Evolutionary conservation across 805 yeast genomes (phyloP).

Genomic region (Ogataea wickerhamii): DNA sequence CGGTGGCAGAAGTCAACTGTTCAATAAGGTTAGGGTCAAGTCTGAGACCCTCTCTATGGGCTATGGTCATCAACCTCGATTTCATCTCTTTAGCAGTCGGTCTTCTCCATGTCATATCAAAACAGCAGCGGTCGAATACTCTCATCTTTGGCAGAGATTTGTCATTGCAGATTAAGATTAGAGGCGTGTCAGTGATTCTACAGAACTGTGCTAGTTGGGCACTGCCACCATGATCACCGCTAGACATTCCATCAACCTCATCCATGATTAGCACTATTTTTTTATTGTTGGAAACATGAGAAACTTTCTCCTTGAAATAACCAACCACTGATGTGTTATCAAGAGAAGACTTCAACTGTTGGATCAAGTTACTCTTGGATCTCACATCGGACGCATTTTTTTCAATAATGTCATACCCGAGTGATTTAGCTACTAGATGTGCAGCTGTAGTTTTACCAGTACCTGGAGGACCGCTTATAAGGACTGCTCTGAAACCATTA

Average conservation of each 20-base stretch:
- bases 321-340: conserved; percentile 84
- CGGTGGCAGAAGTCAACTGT: conserved; percentile 77
- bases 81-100: conserved; percentile 81
- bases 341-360: conserved; percentile 64
- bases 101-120: conserved; percentile 80
- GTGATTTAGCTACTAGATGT: conserved; percentile 61
- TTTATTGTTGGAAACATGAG: conserved; percentile 31
- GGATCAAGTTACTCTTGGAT: conserved; percentile 71
- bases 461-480: conserved; percentile 87
- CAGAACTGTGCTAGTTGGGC: conserved; percentile 90
- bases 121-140: conserved; percentile 81
- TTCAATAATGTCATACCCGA: conserved; percentile 73
- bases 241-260: conserved; percentile 99
- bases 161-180: conserved; percentile 92
- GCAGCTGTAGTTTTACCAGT: conserved; percentile 84
- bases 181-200: conserved; percentile 79
- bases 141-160: conserved; percentile 91
- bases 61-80: conserved; percentile 85
- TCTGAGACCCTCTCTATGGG: conserved; percentile 76
- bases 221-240: conserved; percentile 98
- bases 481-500: conserved; percentile 73
- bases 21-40: conserved; percentile 79
- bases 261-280: conserved; percentile 90
- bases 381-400: conserved; percentile 88
- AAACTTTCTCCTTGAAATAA: conserved; percentile 44